These are phyloP conservation scores for Hanseniaspora nectarophila DNA, from an alignment of 805 yeast species.

Conservation along the genomic window DNA sequence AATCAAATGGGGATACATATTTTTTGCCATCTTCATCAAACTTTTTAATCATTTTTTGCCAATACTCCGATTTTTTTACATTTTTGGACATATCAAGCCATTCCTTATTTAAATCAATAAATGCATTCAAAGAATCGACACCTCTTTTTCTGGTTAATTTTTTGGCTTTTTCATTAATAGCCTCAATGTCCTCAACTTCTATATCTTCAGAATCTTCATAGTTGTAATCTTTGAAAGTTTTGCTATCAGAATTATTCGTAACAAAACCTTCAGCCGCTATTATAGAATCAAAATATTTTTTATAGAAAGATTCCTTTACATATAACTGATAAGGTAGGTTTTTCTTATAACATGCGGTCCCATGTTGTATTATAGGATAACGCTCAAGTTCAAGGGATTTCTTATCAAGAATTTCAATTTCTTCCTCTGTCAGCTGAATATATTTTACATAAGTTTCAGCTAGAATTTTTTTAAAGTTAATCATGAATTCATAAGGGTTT, in stretches of 20 bases:
- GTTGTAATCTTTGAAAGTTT: neutral
- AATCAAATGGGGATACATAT: neutral
- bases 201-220: neutral
- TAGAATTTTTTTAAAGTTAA: neutral
- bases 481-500: neutral
- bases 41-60: neutral
- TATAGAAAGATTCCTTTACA: neutral
- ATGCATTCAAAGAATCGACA: neutral
- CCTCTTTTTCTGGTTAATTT: neutral
- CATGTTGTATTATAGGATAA: neutral
- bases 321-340: neutral
- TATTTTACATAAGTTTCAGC: neutral
- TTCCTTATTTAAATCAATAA: neutral
- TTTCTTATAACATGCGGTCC: too few species aligned
- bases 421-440: neutral
- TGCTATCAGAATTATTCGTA: neutral
- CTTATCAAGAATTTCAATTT: neutral
- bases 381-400: neutral
- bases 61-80: neutral
- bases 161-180: neutral
- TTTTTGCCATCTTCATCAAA: neutral
- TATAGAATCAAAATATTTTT: neutral
- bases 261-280: too few species aligned
- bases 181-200: neutral
- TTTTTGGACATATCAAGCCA: neutral